A percentile compares a stretch with the other conserved stretches of the same genome.
phyloP scores from a whole-genome alignment of 768 basidiomycete genomes.

The Mycena capillaripes region DNA sequence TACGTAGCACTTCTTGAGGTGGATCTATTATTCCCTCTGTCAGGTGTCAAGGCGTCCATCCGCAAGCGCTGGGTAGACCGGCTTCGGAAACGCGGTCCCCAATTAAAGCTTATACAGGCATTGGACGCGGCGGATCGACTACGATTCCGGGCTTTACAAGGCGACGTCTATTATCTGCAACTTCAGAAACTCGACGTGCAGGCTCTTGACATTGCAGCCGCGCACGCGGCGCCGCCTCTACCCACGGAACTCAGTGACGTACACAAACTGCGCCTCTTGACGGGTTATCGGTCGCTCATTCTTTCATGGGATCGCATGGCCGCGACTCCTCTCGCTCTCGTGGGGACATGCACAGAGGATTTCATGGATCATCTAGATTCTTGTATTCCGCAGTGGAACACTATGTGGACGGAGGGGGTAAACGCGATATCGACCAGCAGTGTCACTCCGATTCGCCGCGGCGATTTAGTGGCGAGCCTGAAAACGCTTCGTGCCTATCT shows the following conservation, averaged over 20 bases:
- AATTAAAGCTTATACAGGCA: neutral
- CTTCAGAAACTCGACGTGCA: neutral
- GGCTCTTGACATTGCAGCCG: neutral
- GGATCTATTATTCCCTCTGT: neutral
- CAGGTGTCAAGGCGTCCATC: neutral
- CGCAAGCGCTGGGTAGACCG: neutral
- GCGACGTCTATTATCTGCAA: constrained; percentile 16
- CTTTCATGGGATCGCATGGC: constrained; percentile 17
- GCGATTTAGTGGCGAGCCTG: neutral
- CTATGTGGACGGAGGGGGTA: neutral
- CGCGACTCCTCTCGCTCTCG: neutral
- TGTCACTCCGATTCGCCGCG: too few relatives aligned
- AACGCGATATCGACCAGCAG: neutral
- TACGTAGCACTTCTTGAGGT: constrained; percentile 4
- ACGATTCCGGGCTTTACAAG: neutral
- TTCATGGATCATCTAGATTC: neutral
- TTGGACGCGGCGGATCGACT: neutral
- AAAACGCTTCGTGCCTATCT: neutral
- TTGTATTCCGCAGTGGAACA: neutral
- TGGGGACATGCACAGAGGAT: too few relatives aligned
- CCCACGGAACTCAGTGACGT: neutral
- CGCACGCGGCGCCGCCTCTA: neutral
- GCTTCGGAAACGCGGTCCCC: neutral
- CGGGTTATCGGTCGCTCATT: constrained; percentile 7
- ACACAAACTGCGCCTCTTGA: constrained; percentile 15